These are phyloP conservation scores for Lotmaria passim DNA, from an alignment of 208 protist species.

Conservation along the genomic window DNA sequence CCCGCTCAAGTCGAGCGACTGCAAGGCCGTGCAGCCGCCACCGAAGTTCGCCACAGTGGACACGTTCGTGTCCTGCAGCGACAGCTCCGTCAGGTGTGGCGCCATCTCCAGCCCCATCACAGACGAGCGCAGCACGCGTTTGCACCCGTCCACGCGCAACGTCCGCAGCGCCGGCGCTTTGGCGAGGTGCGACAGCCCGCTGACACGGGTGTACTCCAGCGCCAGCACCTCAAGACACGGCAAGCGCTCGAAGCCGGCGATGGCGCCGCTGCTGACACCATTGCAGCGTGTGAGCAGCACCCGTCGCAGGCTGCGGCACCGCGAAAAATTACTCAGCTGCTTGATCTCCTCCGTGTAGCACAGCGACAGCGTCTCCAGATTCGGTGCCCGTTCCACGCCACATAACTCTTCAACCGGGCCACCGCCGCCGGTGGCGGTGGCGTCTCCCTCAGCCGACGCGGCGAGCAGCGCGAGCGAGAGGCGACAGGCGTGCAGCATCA, in stretches of 20 bases:
- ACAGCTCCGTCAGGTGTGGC: conserved; percentile 50
- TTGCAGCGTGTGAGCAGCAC: conserved; percentile 65
- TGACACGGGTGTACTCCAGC: conserved; percentile 72
- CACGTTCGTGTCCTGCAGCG: conserved; percentile 62
- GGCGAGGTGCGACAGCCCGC: conserved; percentile 40
- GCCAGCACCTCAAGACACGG: conserved; percentile 47
- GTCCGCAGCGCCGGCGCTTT: conserved; percentile 33
- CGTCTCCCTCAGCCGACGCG: neutral
- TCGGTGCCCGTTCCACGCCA: conserved; percentile 46
- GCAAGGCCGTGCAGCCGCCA: conserved; percentile 35
- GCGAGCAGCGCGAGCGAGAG: conserved; percentile 24
- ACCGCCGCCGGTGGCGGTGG: neutral
- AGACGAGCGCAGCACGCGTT: conserved; percentile 59
- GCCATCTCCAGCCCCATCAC: conserved; percentile 53
- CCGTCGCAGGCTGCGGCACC: conserved; percentile 43
- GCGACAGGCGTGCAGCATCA: conserved; percentile 62
- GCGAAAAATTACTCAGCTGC: conserved; percentile 43
- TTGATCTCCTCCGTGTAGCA: conserved; percentile 52
- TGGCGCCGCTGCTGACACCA: conserved; percentile 44
- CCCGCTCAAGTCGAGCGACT: conserved; percentile 56
- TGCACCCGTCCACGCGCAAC: conserved; percentile 60
- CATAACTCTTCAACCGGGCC: conserved; percentile 25
- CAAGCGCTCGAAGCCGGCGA: conserved; percentile 46
- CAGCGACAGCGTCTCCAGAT: conserved; percentile 56
- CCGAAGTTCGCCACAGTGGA: conserved; percentile 56